Percentiles rank a stretch among this genome's conserved stretches.
These are phyloP conservation scores for Erodium maritimum DNA, from an alignment of 345 rosid species.

Conservation along the genomic window DNA sequence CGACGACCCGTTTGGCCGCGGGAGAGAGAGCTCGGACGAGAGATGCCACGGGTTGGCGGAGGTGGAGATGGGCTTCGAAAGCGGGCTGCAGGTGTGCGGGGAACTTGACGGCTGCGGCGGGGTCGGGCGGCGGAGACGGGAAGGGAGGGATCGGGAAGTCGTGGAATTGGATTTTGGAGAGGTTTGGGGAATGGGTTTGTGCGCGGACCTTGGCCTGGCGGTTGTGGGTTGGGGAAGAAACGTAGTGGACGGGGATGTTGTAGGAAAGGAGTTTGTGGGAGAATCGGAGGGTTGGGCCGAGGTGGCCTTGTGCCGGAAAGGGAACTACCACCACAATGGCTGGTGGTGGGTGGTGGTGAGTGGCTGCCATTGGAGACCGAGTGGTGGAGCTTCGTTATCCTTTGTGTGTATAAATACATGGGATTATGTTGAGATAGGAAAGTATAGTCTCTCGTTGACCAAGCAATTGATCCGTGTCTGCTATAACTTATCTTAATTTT, in stretches of 20 bases:
- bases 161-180: slow-evolving; percentile 8
- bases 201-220: slow-evolving; percentile 10
- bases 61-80: slow-evolving; percentile 4
- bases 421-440: too few relatives aligned
- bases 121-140: slow-evolving; percentile 14
- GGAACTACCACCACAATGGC: slow-evolving; percentile 17
- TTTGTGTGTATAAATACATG: too few relatives aligned
- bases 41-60: slow-evolving; percentile 6
- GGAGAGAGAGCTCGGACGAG: slow-evolving; percentile 8
- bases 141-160: slow-evolving; percentile 13
- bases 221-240: slow-evolving; percentile 11
- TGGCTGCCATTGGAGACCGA: too few relatives aligned
- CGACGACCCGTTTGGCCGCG: neutral
- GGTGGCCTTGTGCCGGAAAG: slow-evolving; percentile 16
- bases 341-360: neutral
- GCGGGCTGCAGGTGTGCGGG: slow-evolving; percentile 11
- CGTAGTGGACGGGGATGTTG: slow-evolving; percentile 15
- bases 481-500: too few relatives aligned
- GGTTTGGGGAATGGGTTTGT: neutral
- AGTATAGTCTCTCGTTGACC: too few relatives aligned
- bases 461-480: too few relatives aligned
- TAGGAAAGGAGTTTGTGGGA: slow-evolving; percentile 11
- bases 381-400: too few relatives aligned
- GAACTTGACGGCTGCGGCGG: slow-evolving; percentile 10
- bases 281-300: slow-evolving; percentile 16